Evolutionary conservation across 345 rosid species (phyloP), one percentile per base, ranked within the genome.

Genomic region (Durio zibethinus): DNA sequence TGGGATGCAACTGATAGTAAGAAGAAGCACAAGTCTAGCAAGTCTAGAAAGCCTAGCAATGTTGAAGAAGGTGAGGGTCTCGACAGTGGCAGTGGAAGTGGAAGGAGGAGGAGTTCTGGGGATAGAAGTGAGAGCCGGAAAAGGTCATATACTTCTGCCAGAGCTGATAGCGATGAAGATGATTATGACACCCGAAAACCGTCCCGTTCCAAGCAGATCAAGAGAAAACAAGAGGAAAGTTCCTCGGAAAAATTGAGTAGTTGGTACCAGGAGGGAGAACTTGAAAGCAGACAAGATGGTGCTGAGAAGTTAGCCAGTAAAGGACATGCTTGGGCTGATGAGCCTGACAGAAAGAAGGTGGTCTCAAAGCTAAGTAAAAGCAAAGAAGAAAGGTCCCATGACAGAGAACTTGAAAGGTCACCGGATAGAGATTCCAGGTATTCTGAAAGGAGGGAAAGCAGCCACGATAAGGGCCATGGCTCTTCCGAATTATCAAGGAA

Each of bases 261-360:
- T 83, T 91, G 92, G 92, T 93, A 96, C 77, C 90, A 96, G 86
- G 98, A 96, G 65, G 97, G 98, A 75, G 98, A 96, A 52, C 83
- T 81, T 10, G 99, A 93, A 23, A 82, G 60, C 77, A 85, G 80
- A 84, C 88, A 77, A 74, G 90, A 84, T 70, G 90, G 85, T 74
- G 91, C 90, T 8, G 97, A 91, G 40, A 94, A 86, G 86, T 78
- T 81, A 29, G 86, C 87, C 57, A 72, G 76, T 77, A 89, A 78
- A 81, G 90, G 86, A 48, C 87, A 80, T 72, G 74, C 81, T 77
- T 83, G 87, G 60, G 75, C 57, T 31, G 92, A 86, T 73, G 92
- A 88, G 8, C 84, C 88, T 53, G 97, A 91, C 54, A 88, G 84
- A 75, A 90, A 88, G 85, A 89, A 92, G 80, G 62, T 69, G 78